A percentile compares a stretch with the other conserved stretches of the same genome.
phyloP scores from a whole-genome alignment of 2,329 filamentous ascomycete genomes.

The Penicillium sp. region DNA sequence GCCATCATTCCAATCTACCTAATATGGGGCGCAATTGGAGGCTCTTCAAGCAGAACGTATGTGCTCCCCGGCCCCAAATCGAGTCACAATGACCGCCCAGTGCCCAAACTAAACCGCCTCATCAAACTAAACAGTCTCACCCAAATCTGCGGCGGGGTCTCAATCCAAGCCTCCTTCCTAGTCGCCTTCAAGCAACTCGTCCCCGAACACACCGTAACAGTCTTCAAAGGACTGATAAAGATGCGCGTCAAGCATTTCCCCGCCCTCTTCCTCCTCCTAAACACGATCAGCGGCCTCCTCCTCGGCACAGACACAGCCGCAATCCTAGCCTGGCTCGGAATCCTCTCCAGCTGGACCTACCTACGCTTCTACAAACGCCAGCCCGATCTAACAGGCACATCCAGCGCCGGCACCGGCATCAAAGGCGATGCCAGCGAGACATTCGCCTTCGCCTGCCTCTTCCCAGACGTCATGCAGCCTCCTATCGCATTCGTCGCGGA shows the following conservation, averaged over 20 bases:
- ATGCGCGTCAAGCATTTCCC: slow-evolving; percentile 82
- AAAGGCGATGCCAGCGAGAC: slow-evolving; percentile 93
- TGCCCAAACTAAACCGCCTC: slow-evolving; percentile 4
- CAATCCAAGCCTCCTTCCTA: slow-evolving; percentile 88
- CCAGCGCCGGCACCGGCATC: slow-evolving; percentile 57
- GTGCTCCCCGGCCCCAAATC: background rate
- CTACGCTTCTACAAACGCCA: slow-evolving; percentile 85
- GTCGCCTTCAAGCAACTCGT: slow-evolving; percentile 97
- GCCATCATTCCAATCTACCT: slow-evolving; percentile 72
- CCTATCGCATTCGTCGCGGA: slow-evolving; percentile 72
- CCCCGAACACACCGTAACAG: slow-evolving; percentile 91
- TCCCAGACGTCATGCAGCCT: slow-evolving; percentile 79
- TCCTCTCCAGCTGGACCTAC: slow-evolving; percentile 90
- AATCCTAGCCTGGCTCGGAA: slow-evolving; percentile 75
- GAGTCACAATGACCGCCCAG: background rate
- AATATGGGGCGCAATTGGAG: slow-evolving; percentile 66
- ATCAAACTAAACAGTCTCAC: slow-evolving; percentile 58
- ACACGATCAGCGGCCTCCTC: slow-evolving; percentile 63
- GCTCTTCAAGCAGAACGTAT: slow-evolving; percentile 40
- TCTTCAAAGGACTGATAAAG: slow-evolving; percentile 84
- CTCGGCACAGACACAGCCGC: slow-evolving; percentile 73
- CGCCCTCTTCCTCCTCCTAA: slow-evolving; percentile 71
- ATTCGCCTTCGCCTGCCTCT: slow-evolving; percentile 94
- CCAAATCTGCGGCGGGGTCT: slow-evolving; percentile 82
- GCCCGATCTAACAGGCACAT: slow-evolving; percentile 55